A percentile compares a stretch with the other conserved stretches of the same genome.
Evolutionary conservation across 2,329 filamentous ascomycete species (phyloP).

Genomic region (Phialocephala sp.): DNA sequence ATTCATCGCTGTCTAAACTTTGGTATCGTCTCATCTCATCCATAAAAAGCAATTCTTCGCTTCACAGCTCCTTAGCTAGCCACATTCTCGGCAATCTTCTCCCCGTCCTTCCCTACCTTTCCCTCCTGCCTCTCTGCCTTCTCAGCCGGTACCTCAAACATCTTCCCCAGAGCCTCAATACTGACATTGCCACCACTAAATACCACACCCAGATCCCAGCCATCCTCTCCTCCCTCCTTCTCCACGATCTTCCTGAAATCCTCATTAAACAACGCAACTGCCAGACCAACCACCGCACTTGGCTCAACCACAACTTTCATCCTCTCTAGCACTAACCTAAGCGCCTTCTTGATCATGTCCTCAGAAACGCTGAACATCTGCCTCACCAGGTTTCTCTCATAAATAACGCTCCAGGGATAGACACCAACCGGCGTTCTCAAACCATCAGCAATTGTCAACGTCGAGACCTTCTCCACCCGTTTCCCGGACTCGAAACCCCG

Average conservation of each 20-base stretch:
- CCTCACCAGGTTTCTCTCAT: constrained; percentile 70
- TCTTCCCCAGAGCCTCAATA: constrained; percentile 56
- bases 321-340: constrained; percentile 81
- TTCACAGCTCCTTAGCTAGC: constrained; percentile 23
- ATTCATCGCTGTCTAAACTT: neutral
- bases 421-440: constrained; percentile 81
- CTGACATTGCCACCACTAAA: constrained; percentile 66
- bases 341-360: constrained; percentile 77
- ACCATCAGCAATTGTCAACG: constrained; percentile 87
- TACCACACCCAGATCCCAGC: constrained; percentile 73
- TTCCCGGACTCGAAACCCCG: constrained; percentile 69
- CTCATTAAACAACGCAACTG: constrained; percentile 83
- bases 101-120: constrained; percentile 28
- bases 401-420: constrained; percentile 79
- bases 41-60: neutral
- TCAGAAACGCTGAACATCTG: constrained; percentile 79
- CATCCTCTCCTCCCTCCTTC: constrained; percentile 69
- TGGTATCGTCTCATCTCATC: neutral
- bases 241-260: constrained; percentile 77
- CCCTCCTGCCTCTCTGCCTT: constrained; percentile 28
- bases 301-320: constrained; percentile 94
- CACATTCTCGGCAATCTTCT: constrained; percentile 34
- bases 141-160: constrained; percentile 48
- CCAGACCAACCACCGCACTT: constrained; percentile 82
- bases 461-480: constrained; percentile 71